Conservation (phyloP, 2,329 filamentous ascomycete genomes). For the Fragosphaeria purpurea region DNA sequence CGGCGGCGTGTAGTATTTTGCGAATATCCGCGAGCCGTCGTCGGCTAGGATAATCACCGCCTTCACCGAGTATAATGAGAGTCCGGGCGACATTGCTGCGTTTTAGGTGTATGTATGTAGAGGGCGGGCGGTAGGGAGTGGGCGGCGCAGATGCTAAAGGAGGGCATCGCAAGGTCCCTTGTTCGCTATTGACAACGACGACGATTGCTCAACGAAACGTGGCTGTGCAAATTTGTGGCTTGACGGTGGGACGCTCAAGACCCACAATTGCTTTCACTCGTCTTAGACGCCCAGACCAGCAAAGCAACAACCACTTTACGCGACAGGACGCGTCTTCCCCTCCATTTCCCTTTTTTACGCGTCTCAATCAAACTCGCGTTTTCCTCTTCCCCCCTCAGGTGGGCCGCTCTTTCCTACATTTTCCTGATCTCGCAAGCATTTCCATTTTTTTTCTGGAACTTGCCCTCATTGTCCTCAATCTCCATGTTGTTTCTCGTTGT, state of each 20-base stretch:
- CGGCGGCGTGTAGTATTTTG: conserved; percentile 76
- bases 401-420: conserved; percentile 8
- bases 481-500: too few species aligned
- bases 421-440: background rate
- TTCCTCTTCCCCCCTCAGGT: conserved; percentile 4
- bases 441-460: background rate
- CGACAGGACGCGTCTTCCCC: conserved; percentile 20
- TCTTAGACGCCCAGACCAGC: too few species aligned
- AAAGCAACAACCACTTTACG: conserved; percentile 29
- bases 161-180: background rate
- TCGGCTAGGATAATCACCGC: conserved; percentile 56
- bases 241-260: too few species aligned
- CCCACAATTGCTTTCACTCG: background rate
- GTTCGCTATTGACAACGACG: background rate
- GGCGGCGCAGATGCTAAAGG: background rate
- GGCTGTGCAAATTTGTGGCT: too few species aligned
- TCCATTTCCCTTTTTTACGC: conserved; percentile 11
- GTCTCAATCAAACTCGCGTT: conserved; percentile 15
- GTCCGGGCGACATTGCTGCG: conserved; percentile 14
- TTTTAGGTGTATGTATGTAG: background rate
- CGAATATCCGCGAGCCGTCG: conserved; percentile 83
- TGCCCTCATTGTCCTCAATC: background rate
- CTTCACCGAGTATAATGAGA: conserved; percentile 18
- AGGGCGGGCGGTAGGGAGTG: background rate
- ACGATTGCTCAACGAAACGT: too few species aligned